These are phyloP conservation scores for Musa beccarii DNA, from an alignment of 176 grass and related monocot genomes.

Conservation along the genomic window DNA sequence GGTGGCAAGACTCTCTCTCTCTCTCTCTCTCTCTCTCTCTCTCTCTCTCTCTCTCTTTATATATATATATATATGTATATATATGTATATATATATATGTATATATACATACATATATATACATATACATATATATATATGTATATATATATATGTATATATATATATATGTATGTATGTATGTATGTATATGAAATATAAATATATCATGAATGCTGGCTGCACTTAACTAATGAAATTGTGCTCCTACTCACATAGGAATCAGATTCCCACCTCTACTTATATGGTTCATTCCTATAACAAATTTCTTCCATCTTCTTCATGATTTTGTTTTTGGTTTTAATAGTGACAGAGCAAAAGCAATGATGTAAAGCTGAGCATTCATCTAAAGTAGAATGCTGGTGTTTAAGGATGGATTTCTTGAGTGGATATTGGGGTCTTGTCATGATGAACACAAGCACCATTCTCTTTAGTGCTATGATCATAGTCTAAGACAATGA, in stretches of 20 bases:
- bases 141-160: background rate
- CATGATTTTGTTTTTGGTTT: background rate
- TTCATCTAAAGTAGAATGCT: too few species aligned
- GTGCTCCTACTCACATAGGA: background rate
- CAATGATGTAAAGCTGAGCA: too few species aligned
- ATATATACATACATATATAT: background rate
- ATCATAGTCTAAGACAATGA: too few species aligned
- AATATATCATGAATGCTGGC: background rate
- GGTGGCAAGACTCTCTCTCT: background rate
- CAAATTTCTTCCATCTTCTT: background rate
- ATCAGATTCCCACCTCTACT: background rate
- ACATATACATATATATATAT: background rate
- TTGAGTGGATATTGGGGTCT: too few species aligned
- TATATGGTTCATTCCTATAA: too few species aligned
- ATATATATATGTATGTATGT: too few species aligned
- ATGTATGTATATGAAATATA: too few species aligned
- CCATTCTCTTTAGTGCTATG: too few species aligned
- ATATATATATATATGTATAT: background rate
- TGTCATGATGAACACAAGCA: too few species aligned
- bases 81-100: background rate
- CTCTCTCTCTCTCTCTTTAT: background rate
- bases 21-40: background rate
- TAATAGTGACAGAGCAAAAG: too few species aligned
- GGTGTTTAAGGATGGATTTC: too few species aligned
- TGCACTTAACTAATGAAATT: background rate